Evolutionary conservation across 345 rosid species (phyloP).

Genomic region (Syzygium oleosum): DNA sequence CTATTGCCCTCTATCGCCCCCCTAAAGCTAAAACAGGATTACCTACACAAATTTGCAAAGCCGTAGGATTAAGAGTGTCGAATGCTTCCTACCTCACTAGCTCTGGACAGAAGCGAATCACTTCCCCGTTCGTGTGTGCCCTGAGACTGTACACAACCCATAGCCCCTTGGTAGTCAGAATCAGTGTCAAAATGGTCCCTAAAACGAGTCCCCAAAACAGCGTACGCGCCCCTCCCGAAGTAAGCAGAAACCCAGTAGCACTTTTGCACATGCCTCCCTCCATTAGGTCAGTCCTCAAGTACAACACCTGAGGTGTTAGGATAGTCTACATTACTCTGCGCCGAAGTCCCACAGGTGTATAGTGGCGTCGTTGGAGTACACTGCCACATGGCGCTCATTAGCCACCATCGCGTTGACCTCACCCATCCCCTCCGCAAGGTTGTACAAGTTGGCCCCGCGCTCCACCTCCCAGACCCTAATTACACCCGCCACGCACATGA

Average conservation of each 20-base stretch:
- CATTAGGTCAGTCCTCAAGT: neutral
- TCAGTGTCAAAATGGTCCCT: neutral
- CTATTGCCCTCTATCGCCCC: neutral
- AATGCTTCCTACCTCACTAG: neutral
- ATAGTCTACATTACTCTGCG: constrained; percentile 14
- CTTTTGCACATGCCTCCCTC: neutral
- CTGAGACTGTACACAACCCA: neutral
- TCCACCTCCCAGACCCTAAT: constrained; percentile 58
- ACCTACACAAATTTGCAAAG: neutral
- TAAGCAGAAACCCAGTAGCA: neutral
- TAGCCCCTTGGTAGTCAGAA: neutral
- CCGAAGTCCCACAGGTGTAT: constrained; percentile 94
- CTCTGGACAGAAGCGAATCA: neutral
- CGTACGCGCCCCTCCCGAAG: neutral
- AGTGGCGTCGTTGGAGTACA: constrained; percentile 22
- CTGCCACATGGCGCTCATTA: constrained; percentile 75
- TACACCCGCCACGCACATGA: constrained; percentile 62
- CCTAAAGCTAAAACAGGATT: neutral
- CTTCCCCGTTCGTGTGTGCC: neutral
- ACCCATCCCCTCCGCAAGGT: constrained; percentile 41
- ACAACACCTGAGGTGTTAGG: neutral
- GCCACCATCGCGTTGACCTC: constrained; percentile 53
- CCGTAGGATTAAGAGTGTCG: neutral
- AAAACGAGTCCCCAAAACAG: neutral
- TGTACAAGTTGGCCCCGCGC: constrained; percentile 29